Conservation (phyloP, 768 basidiomycete genomes). For the Multifurca ochricompacta region DNA sequence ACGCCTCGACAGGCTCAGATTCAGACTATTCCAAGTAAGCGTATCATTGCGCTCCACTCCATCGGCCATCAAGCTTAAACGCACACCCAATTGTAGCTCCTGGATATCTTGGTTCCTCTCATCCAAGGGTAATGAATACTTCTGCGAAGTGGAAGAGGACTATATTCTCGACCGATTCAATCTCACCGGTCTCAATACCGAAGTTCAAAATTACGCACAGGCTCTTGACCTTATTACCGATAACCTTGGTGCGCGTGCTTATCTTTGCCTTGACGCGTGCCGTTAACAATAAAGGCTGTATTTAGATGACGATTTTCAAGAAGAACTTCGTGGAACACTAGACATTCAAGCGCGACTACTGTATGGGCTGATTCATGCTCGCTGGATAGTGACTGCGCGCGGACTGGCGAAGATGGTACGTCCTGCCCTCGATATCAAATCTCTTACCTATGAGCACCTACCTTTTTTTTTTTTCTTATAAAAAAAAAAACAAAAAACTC, state of each 20-base stretch:
- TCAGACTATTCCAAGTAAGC: conserved; percentile 92
- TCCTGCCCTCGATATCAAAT: neutral
- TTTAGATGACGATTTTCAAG: conserved; percentile 88
- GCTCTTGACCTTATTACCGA: conserved; percentile 96
- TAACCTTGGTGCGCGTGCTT: conserved; percentile 62
- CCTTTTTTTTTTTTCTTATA: no score
- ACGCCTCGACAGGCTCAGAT: conserved; percentile 86
- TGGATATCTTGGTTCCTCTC: conserved; percentile 99
- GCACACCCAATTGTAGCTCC: conserved; percentile 33
- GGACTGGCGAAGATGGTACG: conserved; percentile 92
- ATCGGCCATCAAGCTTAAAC: conserved; percentile 7
- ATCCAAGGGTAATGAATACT: conserved; percentile 98
- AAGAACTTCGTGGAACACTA: conserved; percentile 83
- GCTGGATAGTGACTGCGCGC: conserved; percentile 93
- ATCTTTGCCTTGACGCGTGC: no score
- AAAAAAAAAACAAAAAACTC: no score
- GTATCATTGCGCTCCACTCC: neutral
- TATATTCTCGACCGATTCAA: conserved; percentile 99
- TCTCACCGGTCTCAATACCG: conserved; percentile 92
- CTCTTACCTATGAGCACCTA: no score
- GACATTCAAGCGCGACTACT: conserved; percentile 90
- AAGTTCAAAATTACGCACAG: conserved; percentile 89
- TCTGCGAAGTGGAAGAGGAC: conserved; percentile 98
- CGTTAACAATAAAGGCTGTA: neutral
- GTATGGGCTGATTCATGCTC: conserved; percentile 93